Evolutionary conservation across 768 basidiomycete species (phyloP), one percentile per base, ranked within the genome.

Genomic region (Dendrothele bispora): DNA sequence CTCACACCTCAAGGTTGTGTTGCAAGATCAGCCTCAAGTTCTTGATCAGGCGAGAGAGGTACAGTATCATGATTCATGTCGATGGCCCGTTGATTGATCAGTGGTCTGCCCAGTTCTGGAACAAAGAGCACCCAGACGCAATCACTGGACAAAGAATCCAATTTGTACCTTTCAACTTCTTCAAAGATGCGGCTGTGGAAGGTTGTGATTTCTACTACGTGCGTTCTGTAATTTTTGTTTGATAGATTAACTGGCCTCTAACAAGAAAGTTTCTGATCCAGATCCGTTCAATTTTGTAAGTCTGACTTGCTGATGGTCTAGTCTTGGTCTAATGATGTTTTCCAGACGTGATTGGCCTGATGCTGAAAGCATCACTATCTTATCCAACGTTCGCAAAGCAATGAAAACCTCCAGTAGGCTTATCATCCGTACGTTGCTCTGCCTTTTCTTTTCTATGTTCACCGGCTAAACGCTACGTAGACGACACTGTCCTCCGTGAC

Each of bases 331-430:
- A 44, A n/a, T n/a, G n/a, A n/a, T n/a, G n/a, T n/a, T n/a, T 7
- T 28, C 12, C 39, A 75, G 72, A 12, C 75, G 74, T 43, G 66
- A 75, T 44, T 77, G 75, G 75, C 64, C 68, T 0, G 61, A 71
- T 39, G 57, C 57, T 2, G 61, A 67, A 32, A 63, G 64, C 49
- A 29, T 69, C 20, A 56, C 57, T 27, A 73, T 77, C 36, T 57
- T 77, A 2, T 54, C 48, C 2, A 62, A 66, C 44, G 57, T 75
- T 1, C 60, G 61, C 17, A 61, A 63, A 24, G 68, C 64, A 1
- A 72, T 75, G 67, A 57, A 52, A 7, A 59, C 65, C 1, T 12
- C 48, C 12, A 70, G 68, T 35, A 63, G 66, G 1, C 39, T 73
- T 21, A 63, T 74, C 22, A 64, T 73, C 34, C 68, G 71, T 73